Conservation (phyloP, 1,284 basidiomycete species). For the Wallemia ichthyophaga region DNA sequence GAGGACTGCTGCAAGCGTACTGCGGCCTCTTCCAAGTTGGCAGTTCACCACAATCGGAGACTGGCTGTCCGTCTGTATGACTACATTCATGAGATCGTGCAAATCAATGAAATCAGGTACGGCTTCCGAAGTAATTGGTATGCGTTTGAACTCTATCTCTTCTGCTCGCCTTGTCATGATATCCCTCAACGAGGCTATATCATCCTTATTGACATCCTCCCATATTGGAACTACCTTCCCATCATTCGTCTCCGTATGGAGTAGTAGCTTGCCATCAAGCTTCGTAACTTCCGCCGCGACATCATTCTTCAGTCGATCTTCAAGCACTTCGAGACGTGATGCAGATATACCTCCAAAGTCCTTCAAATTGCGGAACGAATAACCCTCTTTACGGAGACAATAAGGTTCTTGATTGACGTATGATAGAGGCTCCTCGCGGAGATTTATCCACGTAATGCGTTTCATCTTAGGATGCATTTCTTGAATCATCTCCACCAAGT, state of each 20-base stretch:
- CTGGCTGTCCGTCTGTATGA: constrained; percentile 37
- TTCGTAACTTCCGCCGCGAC: constrained; percentile 49
- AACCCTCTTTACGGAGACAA: constrained; percentile 21
- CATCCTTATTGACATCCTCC: constrained; percentile 54
- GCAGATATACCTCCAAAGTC: constrained; percentile 81
- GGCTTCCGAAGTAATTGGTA: constrained; percentile 2
- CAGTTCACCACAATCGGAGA: constrained; percentile 81
- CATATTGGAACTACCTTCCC: constrained; percentile 78
- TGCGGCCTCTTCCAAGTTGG: constrained; percentile 80
- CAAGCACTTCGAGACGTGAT: constrained; percentile 53
- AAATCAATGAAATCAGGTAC: constrained; percentile 20
- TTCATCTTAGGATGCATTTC: constrained; percentile 28
- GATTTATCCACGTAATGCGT: constrained; percentile 63
- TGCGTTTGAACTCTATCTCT: constrained; percentile 12
- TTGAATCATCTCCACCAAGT: constrained; percentile 17
- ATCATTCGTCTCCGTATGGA: constrained; percentile 68
- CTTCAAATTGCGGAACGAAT: constrained; percentile 60
- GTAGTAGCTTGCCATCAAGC: constrained; percentile 56
- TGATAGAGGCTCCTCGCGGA: constrained; percentile 27
- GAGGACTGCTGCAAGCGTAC: constrained; percentile 63
- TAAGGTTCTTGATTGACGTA: constrained; percentile 12
- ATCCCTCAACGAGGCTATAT: constrained; percentile 62
- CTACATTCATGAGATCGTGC: constrained; percentile 46
- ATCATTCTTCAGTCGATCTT: constrained; percentile 72
- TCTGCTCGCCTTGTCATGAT: constrained; percentile 37